Percentiles rank a stretch among this genome's conserved stretches.
Conservation (phyloP, 164 flowering plant species). For the Kalanchoe fedtschenkoi region DNA sequence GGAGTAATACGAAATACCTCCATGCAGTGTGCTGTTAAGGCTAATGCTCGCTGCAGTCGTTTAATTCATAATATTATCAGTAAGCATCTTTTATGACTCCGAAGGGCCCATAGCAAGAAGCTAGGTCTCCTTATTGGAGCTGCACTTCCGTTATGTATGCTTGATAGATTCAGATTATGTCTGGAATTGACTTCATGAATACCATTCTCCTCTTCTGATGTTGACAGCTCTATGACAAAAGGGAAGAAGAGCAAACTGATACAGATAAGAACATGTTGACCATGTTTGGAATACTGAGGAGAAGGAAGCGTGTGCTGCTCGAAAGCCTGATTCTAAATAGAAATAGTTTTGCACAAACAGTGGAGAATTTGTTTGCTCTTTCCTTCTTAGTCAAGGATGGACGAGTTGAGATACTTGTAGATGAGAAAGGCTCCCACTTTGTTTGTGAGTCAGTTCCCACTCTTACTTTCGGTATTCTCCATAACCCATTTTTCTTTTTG, state of each 20-base stretch:
- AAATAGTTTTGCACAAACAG: conserved; percentile 75
- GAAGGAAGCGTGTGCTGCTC: conserved; percentile 41
- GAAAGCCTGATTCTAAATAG: conserved; percentile 60
- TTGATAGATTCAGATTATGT: no score
- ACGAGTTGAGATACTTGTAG: conserved; percentile 49
- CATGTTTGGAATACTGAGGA: conserved; percentile 69
- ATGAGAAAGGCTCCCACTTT: conserved; percentile 46
- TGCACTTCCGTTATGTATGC: no score
- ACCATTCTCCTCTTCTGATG: background rate
- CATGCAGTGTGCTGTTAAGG: no score
- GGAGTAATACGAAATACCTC: no score
- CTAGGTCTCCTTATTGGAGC: background rate
- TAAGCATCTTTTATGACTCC: no score
- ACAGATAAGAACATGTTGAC: conserved; percentile 77
- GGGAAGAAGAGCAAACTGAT: conserved; percentile 48
- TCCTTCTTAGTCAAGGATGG: conserved; percentile 91
- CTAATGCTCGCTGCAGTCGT: no score
- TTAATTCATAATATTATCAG: no score
- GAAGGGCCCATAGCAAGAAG: background rate
- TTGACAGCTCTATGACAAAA: conserved; percentile 7
- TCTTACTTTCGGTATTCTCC: background rate
- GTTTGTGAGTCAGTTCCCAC: conserved; percentile 55
- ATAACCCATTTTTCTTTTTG: no score
- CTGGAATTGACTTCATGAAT: background rate
- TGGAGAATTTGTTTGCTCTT: conserved; percentile 82